These are phyloP conservation scores for Boletus vinaceobasis DNA, from an alignment of 768 basidiomycete genomes.

Conservation along the genomic window DNA sequence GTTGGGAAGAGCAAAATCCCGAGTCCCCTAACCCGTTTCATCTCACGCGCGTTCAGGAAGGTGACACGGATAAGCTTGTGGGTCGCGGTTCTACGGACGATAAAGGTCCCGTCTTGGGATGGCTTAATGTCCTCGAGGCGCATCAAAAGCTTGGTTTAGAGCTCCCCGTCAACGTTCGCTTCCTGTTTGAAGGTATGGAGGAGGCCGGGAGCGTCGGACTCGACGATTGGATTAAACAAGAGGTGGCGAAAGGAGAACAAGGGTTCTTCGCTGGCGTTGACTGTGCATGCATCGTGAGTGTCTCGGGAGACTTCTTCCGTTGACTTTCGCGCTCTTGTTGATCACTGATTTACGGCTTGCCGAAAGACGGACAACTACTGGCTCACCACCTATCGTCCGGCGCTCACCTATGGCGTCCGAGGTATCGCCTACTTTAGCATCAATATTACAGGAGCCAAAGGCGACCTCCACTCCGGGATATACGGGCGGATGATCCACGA, in stretches of 20 bases:
- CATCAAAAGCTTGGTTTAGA: neutral
- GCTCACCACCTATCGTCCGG: neutral
- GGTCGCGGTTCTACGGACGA: neutral
- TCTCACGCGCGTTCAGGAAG: neutral
- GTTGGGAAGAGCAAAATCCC: neutral
- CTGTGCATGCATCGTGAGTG: slow-evolving; percentile 79
- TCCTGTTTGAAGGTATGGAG: neutral
- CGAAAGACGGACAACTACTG: neutral
- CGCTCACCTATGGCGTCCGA: neutral
- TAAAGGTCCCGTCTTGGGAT: neutral
- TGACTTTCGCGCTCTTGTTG: neutral
- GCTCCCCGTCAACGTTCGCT: neutral
- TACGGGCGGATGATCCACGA: neutral
- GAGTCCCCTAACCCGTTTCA: neutral
- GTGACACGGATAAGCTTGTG: neutral
- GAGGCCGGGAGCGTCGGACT: neutral
- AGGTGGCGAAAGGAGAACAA: slow-evolving; percentile 29
- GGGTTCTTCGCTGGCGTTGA: slow-evolving; percentile 79
- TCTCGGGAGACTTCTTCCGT: neutral
- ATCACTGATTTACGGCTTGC: neutral
- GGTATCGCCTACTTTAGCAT: neutral
- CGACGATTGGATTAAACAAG: slow-evolving; percentile 54
- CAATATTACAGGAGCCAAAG: neutral
- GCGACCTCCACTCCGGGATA: neutral
- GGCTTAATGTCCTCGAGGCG: neutral